Evolutionary conservation across 306 rosid species (phyloP), one percentile per base, ranked within the genome.

Genomic region (Astragalus glycyphyllos): DNA sequence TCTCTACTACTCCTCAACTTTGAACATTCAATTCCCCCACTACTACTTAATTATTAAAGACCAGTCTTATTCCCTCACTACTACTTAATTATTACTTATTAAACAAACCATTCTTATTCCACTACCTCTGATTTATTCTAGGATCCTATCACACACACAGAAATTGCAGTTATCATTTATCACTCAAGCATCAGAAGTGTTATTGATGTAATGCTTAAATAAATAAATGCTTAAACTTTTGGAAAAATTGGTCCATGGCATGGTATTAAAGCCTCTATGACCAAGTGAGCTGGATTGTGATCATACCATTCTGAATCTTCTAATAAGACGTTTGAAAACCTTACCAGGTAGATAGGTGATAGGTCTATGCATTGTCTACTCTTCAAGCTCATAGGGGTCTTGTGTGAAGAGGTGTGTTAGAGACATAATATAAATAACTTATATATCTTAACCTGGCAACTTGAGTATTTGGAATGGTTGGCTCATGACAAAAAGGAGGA

Each of bases 91-190:
- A n/a, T n/a, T n/a, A n/a, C n/a, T n/a, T n/a, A n/a, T n/a, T n/a
- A n/a, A n/a, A n/a, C n/a, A n/a, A n/a, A n/a, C n/a, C n/a, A n/a
- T n/a, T n/a, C n/a, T n/a, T n/a, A n/a, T n/a, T n/a, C n/a, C n/a
- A n/a, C n/a, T n/a, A n/a, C n/a, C n/a, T n/a, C n/a, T n/a, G n/a
- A n/a, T n/a, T n/a, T n/a, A n/a, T n/a, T n/a, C n/a, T n/a, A n/a
- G n/a, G n/a, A n/a, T n/a, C n/a, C n/a, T n/a, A n/a, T n/a, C 32
- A n/a, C 62, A 59, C 41, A 59, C 13, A 61, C 10, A 74, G 45
- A 6, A 35, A 41, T 44, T 46, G 6, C 38, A 44, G 50, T 64
- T 47, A 60, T 69, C 82, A 69, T 49, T 23, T 26, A 69, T 64
- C 70, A 64, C 29, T 48, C 46, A 23, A 34, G 38, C 26, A 50